A percentile compares a stretch with the other conserved stretches of the same genome.
These are phyloP conservation scores for Bocquillonia castaneifolia DNA, from an alignment of 441 rosid species.

Conservation along the genomic window DNA sequence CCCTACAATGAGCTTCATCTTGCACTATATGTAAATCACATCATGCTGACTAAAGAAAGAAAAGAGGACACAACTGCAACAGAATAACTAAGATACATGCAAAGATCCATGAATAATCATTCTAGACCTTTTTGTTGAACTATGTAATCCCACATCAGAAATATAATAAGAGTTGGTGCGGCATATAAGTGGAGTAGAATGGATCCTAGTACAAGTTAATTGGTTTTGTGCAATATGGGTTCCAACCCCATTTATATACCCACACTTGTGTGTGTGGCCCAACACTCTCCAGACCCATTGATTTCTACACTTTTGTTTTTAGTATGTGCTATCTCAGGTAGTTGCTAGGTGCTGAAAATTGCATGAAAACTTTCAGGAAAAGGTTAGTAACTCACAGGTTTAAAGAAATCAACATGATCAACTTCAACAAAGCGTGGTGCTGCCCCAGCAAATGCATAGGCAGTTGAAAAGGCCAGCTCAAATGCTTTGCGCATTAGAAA, in stretches of 20 bases:
- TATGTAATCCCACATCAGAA: too few relatives aligned
- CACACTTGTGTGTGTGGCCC: too few relatives aligned
- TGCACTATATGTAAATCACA: background rate
- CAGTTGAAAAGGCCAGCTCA: constrained; percentile 83
- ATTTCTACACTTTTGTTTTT: background rate
- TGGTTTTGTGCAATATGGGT: too few relatives aligned
- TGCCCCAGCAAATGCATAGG: constrained; percentile 76
- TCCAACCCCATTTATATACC: too few relatives aligned
- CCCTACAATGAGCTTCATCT: background rate
- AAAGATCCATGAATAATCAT: too few relatives aligned
- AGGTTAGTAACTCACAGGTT: constrained; percentile 50
- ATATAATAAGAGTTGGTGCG: too few relatives aligned
- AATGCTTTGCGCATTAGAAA: constrained; percentile 75
- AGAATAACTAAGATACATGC: background rate
- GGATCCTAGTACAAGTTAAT: too few relatives aligned
- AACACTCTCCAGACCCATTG: too few relatives aligned
- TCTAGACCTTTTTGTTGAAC: too few relatives aligned
- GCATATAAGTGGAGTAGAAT: too few relatives aligned
- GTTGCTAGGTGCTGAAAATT: background rate
- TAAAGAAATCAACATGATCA: constrained; percentile 80
- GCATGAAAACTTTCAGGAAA: background rate
- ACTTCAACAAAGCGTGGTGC: constrained; percentile 74
- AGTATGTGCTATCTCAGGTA: background rate
- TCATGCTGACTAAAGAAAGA: background rate
- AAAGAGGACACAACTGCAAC: background rate